Conservation (phyloP, 164 flowering plant genomes). For the Umbilicus rupestris region DNA sequence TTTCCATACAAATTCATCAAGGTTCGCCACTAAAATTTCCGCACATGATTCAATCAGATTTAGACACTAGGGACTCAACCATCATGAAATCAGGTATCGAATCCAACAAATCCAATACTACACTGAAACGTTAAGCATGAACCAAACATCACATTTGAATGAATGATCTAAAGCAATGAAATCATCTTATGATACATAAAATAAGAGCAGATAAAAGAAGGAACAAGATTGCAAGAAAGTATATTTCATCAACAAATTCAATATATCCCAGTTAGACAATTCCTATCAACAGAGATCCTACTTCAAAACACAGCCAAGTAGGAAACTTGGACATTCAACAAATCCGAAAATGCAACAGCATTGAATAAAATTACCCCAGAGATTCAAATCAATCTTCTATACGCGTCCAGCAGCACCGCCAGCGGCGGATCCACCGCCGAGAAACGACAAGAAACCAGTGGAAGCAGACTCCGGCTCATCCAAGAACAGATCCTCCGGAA, state of each 20-base stretch:
- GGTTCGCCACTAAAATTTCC: no score
- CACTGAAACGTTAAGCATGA: no score
- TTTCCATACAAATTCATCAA: no score
- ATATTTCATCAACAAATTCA: neutral
- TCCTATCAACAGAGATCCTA: conserved; percentile 3
- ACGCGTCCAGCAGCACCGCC: conserved; percentile 34
- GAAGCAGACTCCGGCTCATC: conserved; percentile 37
- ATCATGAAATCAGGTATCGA: no score
- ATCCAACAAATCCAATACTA: no score
- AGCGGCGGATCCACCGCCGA: conserved; percentile 32
- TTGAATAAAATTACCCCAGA: conserved; percentile 10
- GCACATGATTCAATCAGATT: no score
- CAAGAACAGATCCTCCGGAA: conserved; percentile 51
- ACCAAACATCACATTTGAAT: no score
- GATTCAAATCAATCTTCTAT: neutral
- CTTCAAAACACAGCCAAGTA: neutral
- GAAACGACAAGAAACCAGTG: conserved; percentile 31
- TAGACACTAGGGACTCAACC: no score
- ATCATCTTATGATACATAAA: neutral
- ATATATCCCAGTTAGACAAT: neutral
- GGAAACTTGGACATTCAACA: neutral
- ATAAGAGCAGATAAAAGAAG: neutral
- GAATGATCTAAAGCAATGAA: neutral
- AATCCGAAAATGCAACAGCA: conserved; percentile 23
- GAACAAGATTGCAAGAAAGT: neutral